Percentiles rank a stretch among this genome's conserved stretches.
Evolutionary conservation across 352 stramenopile genomes (phyloP).

Genomic region (Pythium dissotocum): DNA sequence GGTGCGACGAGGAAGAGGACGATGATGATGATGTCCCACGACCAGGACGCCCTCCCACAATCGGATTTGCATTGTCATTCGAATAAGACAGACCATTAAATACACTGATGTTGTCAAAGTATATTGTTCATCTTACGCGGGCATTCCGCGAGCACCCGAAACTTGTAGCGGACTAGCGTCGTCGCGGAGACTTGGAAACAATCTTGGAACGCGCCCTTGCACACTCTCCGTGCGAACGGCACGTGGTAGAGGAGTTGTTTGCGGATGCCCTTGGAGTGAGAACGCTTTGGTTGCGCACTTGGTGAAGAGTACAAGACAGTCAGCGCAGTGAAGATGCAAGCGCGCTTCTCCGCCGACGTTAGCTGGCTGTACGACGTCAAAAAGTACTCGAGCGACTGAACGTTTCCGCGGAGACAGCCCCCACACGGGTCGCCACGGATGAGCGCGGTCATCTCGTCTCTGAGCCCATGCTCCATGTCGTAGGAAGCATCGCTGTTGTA

Average conservation of each 20-base stretch:
- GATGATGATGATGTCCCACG: neutral
- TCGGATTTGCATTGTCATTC: conserved; percentile 2
- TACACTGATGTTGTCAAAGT: conserved; percentile 1
- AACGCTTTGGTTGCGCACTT: neutral
- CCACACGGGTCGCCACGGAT: neutral
- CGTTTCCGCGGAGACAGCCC: neutral
- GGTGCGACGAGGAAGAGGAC: neutral
- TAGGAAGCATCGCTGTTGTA: too few relatives aligned
- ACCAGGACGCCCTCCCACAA: neutral
- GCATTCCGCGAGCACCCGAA: neutral
- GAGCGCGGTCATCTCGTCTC: too few relatives aligned
- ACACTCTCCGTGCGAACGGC: neutral
- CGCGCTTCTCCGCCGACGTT: neutral
- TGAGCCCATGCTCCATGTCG: too few relatives aligned
- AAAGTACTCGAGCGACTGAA: neutral
- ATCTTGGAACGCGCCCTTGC: neutral
- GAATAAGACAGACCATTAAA: neutral
- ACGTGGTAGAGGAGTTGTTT: neutral
- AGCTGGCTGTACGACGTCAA: neutral
- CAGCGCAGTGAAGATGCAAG: neutral
- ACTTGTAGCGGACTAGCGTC: conserved; percentile 5
- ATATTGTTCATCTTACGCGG: neutral
- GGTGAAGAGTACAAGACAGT: neutral
- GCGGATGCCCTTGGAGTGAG: neutral
- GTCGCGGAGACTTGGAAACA: neutral